Evolutionary conservation across 371 early-diverging fungal species (phyloP).

Genomic region (Rozella allomycis): DNA sequence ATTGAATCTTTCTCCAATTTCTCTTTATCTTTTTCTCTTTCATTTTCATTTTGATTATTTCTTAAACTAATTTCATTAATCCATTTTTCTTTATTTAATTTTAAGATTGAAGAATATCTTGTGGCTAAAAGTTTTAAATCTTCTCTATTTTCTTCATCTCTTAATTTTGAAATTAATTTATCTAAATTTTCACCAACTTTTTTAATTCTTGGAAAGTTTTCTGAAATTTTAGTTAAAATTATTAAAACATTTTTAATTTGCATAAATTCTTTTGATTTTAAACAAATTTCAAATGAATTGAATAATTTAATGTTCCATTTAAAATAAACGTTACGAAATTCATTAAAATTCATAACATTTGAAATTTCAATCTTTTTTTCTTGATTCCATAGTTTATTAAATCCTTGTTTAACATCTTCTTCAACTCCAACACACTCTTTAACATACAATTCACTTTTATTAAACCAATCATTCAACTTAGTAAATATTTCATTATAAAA

Average conservation of each 20-base stretch:
- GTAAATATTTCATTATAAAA: neutral
- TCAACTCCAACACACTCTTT: too few relatives aligned
- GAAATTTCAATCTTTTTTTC: too few relatives aligned
- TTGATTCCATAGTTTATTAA: neutral
- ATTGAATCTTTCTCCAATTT: too few relatives aligned
- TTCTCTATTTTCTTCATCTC: constrained; percentile 14
- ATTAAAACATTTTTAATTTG: constrained; percentile 48
- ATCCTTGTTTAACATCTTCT: neutral
- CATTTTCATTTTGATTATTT: too few relatives aligned
- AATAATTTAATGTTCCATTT: too few relatives aligned
- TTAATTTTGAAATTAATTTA: constrained; percentile 6
- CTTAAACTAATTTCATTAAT: too few relatives aligned
- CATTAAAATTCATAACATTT: too few relatives aligned
- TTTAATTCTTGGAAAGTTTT: constrained; percentile 34
- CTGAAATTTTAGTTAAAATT: constrained; percentile 35
- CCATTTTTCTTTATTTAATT: too few relatives aligned
- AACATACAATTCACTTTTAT: neutral
- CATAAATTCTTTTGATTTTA: constrained; percentile 40
- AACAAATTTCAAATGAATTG: constrained; percentile 10
- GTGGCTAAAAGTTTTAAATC: constrained; percentile 29
- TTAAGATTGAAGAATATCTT: neutral
- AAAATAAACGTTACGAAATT: too few relatives aligned
- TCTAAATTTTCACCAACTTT: constrained; percentile 22
- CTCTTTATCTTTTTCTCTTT: too few relatives aligned
- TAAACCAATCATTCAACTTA: neutral